Conservation (phyloP, 139 green algal genomes). For the Coelastrella sp. region DNA sequence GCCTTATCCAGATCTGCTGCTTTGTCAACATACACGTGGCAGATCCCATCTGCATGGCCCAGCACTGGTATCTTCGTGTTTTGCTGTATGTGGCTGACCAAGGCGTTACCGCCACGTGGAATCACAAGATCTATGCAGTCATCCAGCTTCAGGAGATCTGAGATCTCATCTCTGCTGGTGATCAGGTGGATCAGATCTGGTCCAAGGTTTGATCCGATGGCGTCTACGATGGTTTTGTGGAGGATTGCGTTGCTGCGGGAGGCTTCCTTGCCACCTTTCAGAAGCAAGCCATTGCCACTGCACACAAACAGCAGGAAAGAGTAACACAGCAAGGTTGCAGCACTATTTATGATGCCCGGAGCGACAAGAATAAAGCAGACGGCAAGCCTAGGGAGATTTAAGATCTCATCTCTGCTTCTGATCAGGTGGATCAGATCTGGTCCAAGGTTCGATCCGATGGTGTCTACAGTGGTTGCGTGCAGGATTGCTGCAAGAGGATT, state of each 20-base stretch:
- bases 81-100: constrained; percentile 65
- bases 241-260: constrained; percentile 85
- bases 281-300: constrained; percentile 93
- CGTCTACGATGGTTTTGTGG: constrained; percentile 71
- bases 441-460: constrained; percentile 59
- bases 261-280: constrained; percentile 99
- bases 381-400: constrained; percentile 93
- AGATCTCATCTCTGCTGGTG: constrained; percentile 52
- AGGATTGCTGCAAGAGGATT: constrained; percentile 88
- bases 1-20: constrained; percentile 73
- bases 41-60: constrained; percentile 98
- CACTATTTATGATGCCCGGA: too few species aligned
- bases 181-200: constrained; percentile 91
- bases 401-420: constrained; percentile 52
- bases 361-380: constrained; percentile 98
- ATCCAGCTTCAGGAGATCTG: constrained; percentile 93
- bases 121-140: constrained; percentile 99
- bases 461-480: constrained; percentile 70
- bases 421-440: constrained; percentile 91
- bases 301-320: too few species aligned
- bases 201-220: constrained; percentile 59
- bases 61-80: constrained; percentile 99
- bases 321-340: too few species aligned
- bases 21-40: constrained; percentile 97
- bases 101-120: constrained; percentile 88